Evolutionary conservation across 495 filamentous ascomycete genomes (phyloP).

Genomic region (Aspergillus heteromorphus): DNA sequence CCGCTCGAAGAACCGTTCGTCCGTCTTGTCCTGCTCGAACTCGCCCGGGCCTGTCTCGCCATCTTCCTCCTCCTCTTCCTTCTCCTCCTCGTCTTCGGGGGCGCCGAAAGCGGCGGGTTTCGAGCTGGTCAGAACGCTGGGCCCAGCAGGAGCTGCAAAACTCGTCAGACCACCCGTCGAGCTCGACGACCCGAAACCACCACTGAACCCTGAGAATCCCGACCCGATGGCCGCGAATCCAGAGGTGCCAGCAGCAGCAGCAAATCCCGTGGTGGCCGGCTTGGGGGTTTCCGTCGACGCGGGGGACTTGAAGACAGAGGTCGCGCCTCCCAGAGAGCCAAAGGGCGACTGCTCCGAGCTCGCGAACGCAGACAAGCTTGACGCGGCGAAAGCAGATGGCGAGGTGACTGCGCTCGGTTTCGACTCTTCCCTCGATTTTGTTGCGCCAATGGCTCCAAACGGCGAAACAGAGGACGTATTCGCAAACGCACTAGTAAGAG

Average conservation of each 20-base stretch:
- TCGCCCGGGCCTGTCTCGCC: constrained; percentile 43
- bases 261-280: constrained; percentile 29
- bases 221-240: constrained; percentile 33
- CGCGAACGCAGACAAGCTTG: constrained; percentile 48
- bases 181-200: constrained; percentile 46
- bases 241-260: constrained; percentile 20
- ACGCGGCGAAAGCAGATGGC: constrained; percentile 49
- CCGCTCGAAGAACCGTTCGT: constrained; percentile 64
- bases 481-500: constrained; percentile 45
- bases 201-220: constrained; percentile 50
- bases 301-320: constrained; percentile 32
- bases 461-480: constrained; percentile 48
- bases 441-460: constrained; percentile 38
- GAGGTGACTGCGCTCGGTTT: constrained; percentile 32
- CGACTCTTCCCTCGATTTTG: constrained; percentile 15
- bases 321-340: constrained; percentile 40
- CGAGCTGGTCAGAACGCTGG: constrained; percentile 46
- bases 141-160: constrained; percentile 62
- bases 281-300: constrained; percentile 16
- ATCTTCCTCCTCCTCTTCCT: constrained; percentile 42
- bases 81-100: constrained; percentile 57
- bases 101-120: constrained; percentile 69
- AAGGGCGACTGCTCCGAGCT: constrained; percentile 53
- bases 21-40: constrained; percentile 49
- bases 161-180: constrained; percentile 51